Evolutionary conservation across 139 green algal genomes (phyloP), one percentile per base, ranked within the genome.

Genomic region (Coelastrella sp.): DNA sequence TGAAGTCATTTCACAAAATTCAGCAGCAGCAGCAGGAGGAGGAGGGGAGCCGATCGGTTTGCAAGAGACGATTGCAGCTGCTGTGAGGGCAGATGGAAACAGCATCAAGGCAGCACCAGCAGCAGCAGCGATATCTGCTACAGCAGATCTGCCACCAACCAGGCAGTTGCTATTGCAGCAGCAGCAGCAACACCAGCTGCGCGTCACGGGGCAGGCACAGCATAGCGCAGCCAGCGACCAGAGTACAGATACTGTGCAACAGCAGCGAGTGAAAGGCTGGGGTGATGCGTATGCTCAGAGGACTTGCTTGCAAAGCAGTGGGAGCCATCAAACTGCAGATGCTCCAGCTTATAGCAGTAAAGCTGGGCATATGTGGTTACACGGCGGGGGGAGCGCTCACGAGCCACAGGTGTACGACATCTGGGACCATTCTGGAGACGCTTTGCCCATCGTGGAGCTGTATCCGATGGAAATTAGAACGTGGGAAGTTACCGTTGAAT

Each of bases 381-480:
- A 47, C 32, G 32, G 32, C 32, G 32, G 32, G 32, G 32, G 32
- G 32, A 47, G 32, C 32, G 32, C 32, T 47, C 32, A 47, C 32
- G 61, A 71, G 11, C 61, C 8, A 2, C 61, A 71, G 61, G 10
- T 13, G 61, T 87, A 75, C 14, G 20, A 90, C 11, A 66, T 83
- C 11, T 84, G 74, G 73, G 57, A 64, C 16, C 59, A 84, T 60
- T 5, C 32, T 56, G 58, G 56, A 16, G 73, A 32, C 57, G 71
- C 14, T 11, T 13, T 74, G 5, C 20, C 57, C 56, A 22, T 89
- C 13, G 90, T 97, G 0, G 87, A 89, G 65, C 76, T 97, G 71
- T 73, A 86, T 54, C 92, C 95, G 7, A 95, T 96, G 94, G 93
- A 97, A 80, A 92, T 97, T 7, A 88, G 92, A 64, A 97, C 95